These are phyloP conservation scores for Lepraria neglecta DNA, from an alignment of 495 filamentous ascomycete genomes.

Conservation along the genomic window DNA sequence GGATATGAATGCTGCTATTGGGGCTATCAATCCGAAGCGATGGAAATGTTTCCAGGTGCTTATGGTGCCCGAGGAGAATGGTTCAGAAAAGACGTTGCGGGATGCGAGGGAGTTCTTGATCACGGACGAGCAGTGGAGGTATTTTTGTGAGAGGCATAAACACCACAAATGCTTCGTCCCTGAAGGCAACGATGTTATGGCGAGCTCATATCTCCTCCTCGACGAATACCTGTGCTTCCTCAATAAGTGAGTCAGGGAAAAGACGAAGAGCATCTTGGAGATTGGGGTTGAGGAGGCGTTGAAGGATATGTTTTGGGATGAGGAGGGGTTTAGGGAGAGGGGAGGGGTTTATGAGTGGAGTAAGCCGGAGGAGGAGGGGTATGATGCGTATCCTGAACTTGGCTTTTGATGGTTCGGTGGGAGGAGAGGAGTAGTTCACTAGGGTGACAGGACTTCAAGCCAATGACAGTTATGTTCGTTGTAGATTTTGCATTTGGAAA, in stretches of 20 bases:
- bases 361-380: conserved; percentile 23
- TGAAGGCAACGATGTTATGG: conserved; percentile 50
- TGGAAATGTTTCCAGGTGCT: conserved; percentile 58
- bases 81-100: conserved; percentile 38
- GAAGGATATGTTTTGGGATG: conserved; percentile 46
- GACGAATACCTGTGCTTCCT: conserved; percentile 53
- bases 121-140: conserved; percentile 42
- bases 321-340: conserved; percentile 41
- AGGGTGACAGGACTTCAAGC: too few relatives aligned
- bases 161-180: conserved; percentile 41
- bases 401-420: neutral
- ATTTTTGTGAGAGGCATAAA: conserved; percentile 44
- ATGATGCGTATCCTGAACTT: conserved; percentile 15
- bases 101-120: conserved; percentile 46
- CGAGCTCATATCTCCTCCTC: conserved; percentile 40
- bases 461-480: too few relatives aligned
- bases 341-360: conserved; percentile 53
- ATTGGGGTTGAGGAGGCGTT: conserved; percentile 48
- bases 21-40: conserved; percentile 43
- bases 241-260: conserved; percentile 39
- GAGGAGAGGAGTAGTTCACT: neutral
- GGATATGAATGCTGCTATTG: conserved; percentile 47
- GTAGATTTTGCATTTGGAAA: neutral
- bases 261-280: conserved; percentile 42
- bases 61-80: conserved; percentile 51